These are phyloP conservation scores for Jacaranda mimosifolia DNA, from an alignment of 257 asterid genomes.

Conservation along the genomic window DNA sequence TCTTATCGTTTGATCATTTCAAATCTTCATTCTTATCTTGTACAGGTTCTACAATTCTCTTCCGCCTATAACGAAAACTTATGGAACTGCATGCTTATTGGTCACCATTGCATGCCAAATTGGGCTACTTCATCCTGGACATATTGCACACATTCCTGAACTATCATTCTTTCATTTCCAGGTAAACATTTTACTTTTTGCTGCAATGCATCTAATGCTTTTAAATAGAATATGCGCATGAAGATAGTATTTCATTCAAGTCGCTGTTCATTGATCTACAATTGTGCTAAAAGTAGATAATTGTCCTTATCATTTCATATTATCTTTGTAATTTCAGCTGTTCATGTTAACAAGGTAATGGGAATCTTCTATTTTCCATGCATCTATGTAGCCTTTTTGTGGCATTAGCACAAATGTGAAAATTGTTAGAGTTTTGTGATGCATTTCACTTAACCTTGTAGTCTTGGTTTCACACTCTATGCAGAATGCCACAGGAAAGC, in stretches of 20 bases:
- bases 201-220: slow-evolving; percentile 7
- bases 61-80: slow-evolving; percentile 93
- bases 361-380: background rate
- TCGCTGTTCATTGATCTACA: background rate
- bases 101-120: slow-evolving; percentile 64
- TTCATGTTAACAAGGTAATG: slow-evolving; percentile 1
- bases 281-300: slow-evolving; percentile 4
- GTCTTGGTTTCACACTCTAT: slow-evolving; percentile 5
- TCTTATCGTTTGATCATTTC: slow-evolving; percentile 18
- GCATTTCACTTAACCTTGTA: background rate
- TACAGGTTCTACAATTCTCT: slow-evolving; percentile 86
- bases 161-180: slow-evolving; percentile 63
- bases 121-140: slow-evolving; percentile 62
- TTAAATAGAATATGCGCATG: background rate
- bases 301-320: slow-evolving; percentile 2
- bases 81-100: slow-evolving; percentile 84
- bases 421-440: background rate
- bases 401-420: slow-evolving; percentile 12
- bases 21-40: slow-evolving; percentile 23
- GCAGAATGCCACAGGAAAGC: background rate
- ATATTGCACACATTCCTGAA: slow-evolving; percentile 60
- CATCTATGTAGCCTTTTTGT: background rate
- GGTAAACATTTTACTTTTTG: slow-evolving; percentile 55
- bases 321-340: slow-evolving; percentile 12
- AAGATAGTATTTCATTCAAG: slow-evolving; percentile 6